phyloP scores from a whole-genome alignment of 352 stramenopile genomes.

The Phytophthora sansomeana region DNA sequence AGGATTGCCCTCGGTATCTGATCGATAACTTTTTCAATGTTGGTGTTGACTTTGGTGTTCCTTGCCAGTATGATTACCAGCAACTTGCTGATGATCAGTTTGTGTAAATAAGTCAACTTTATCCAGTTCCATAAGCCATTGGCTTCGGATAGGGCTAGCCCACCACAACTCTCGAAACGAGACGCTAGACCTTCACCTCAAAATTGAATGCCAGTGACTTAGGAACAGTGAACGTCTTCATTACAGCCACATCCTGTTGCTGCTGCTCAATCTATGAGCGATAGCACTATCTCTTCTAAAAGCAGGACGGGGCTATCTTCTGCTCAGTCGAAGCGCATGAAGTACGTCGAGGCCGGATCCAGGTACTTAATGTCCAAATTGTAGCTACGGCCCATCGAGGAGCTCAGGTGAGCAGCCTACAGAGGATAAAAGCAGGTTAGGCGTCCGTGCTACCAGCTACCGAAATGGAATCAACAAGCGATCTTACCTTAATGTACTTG shows the following conservation, averaged over 20 bases:
- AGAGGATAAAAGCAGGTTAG: constrained; percentile 13
- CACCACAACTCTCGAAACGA: too few species aligned
- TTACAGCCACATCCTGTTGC: constrained; percentile 26
- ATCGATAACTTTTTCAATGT: too few species aligned
- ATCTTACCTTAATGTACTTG: constrained; percentile 91
- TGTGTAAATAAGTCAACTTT: too few species aligned
- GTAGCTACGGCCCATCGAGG: constrained; percentile 85
- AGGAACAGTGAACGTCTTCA: constrained; percentile 21
- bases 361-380: constrained; percentile 86
- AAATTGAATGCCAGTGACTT: not conserved
- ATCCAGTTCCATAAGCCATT: too few species aligned
- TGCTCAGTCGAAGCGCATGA: constrained; percentile 87
- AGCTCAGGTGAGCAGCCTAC: constrained; percentile 84
- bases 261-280: constrained; percentile 17
- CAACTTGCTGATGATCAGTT: too few species aligned
- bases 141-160: too few species aligned
- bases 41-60: too few species aligned
- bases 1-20: too few species aligned
- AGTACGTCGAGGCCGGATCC: constrained; percentile 82
- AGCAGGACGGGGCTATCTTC: constrained; percentile 14
- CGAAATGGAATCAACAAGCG: not conserved
- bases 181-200: too few species aligned
- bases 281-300: constrained; percentile 35
- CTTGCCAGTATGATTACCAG: too few species aligned
- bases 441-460: not conserved